Evolutionary conservation across 768 basidiomycete genomes (phyloP), one percentile per base, ranked within the genome.

Genomic region (Hortiboletus campestris): DNA sequence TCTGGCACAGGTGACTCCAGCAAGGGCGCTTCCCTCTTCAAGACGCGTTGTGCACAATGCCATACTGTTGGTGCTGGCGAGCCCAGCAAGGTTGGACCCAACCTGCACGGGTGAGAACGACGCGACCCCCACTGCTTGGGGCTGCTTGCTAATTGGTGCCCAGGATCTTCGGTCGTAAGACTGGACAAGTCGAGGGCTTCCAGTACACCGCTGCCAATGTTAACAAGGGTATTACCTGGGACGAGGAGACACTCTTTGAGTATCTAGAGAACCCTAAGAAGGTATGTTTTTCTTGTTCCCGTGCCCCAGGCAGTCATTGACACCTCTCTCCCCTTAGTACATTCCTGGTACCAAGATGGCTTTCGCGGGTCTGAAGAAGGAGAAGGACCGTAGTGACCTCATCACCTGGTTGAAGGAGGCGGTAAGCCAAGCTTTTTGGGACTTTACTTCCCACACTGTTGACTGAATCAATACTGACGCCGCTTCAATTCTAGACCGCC

Each of bases 341-440:
- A 95, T 95, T 62, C 92, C 92, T 38, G 94, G 95, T 46, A 97
- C 95, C 48, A 97, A 96, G 80, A 98, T 98, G 95, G 95, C 94
- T 55, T 98, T 97, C 65, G 94, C 94, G 62, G 96, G 96, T 67
- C 77, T 98, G 72, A 98, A 98, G 88, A 98, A 98, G 84, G 92
- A 92, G 11, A 93, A 94, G 82, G 95, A 98, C 74, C 87, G 95
- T 77, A 90, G 85, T 71, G 95, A 98, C 77, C 86, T 98, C 67
- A 82, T 98, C 67, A 84, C 94, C 55, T 84, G 80, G 71, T 79
- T 95, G 66, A 90, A 90, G 80, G 82, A 86, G 49, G 68, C 82
- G 52, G 90, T 91, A 67, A 59, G 88, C 78, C 5, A 19, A 16
- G 14, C 31, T 48, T 43, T 39, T 10, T 4, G 14, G 6, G 16